phyloP scores from a whole-genome alignment of 1,284 basidiomycete species.

The Fomitopsis schrenkii region DNA sequence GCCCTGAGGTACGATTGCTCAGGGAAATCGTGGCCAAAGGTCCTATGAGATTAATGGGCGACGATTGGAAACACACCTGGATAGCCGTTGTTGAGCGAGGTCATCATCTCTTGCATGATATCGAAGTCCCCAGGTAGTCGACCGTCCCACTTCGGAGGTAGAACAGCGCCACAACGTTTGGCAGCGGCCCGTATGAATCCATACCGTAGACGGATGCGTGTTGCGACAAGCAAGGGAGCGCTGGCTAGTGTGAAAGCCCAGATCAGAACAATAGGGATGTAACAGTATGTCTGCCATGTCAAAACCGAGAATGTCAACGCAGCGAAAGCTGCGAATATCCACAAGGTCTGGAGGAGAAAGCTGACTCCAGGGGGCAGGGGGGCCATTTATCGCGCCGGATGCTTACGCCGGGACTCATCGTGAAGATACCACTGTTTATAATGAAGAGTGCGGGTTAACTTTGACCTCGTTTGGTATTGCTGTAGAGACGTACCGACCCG shows the following conservation, averaged over 20 bases:
- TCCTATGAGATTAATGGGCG: neutral
- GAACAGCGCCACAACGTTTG: neutral
- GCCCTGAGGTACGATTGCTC: neutral
- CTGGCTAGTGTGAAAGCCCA: neutral
- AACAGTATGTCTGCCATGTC: neutral
- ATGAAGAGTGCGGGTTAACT: too few species aligned
- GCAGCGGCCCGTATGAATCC: neutral
- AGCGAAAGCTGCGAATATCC: neutral
- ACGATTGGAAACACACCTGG: neutral
- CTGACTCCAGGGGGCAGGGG: neutral
- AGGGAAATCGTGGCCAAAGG: neutral
- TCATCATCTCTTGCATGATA: neutral
- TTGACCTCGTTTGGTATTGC: too few species aligned
- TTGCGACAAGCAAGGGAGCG: neutral
- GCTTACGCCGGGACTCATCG: too few species aligned
- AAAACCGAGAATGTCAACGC: neutral
- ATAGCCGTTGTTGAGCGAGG: neutral
- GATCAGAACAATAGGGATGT: neutral
- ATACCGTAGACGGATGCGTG: neutral
- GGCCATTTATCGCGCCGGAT: neutral
- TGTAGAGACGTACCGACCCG: too few species aligned
- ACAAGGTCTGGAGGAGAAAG: neutral
- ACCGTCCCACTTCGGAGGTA: neutral
- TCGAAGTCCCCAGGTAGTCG: neutral
- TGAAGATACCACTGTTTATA: too few species aligned